Evolutionary conservation across 202 grass and related monocot genomes (phyloP).

Genomic region (Carex sylvatica): DNA sequence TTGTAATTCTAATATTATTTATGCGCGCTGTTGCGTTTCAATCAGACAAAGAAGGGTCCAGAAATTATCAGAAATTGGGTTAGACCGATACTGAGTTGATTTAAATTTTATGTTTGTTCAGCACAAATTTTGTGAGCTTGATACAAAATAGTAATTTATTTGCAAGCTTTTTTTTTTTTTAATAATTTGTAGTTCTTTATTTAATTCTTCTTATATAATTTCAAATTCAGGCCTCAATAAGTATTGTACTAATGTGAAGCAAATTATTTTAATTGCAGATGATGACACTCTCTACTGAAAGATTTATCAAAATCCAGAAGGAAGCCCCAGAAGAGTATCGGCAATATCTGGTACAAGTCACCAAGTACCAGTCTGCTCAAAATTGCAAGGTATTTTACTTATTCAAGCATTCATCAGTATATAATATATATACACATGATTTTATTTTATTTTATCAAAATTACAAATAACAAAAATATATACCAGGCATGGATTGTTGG

Average conservation of each 20-base stretch:
- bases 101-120: neutral
- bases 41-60: neutral
- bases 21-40: neutral
- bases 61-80: neutral
- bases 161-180: neutral
- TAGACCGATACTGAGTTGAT: neutral
- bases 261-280: constrained; percentile 34
- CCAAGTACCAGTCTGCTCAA: constrained; percentile 67
- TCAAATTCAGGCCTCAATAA: neutral
- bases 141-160: neutral
- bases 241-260: neutral
- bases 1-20: neutral
- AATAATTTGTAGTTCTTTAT: neutral
- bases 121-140: neutral
- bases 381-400: constrained; percentile 50
- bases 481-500: constrained; percentile 78
- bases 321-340: constrained; percentile 53
- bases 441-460: neutral
- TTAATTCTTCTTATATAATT: neutral
- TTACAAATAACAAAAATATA: neutral
- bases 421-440: neutral
- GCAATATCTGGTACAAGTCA: constrained; percentile 73
- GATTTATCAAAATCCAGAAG: constrained; percentile 76
- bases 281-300: constrained; percentile 66
- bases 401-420: neutral